Conservation (phyloP, 2,329 filamentous ascomycete genomes). For the Venturiaceae sp. region DNA sequence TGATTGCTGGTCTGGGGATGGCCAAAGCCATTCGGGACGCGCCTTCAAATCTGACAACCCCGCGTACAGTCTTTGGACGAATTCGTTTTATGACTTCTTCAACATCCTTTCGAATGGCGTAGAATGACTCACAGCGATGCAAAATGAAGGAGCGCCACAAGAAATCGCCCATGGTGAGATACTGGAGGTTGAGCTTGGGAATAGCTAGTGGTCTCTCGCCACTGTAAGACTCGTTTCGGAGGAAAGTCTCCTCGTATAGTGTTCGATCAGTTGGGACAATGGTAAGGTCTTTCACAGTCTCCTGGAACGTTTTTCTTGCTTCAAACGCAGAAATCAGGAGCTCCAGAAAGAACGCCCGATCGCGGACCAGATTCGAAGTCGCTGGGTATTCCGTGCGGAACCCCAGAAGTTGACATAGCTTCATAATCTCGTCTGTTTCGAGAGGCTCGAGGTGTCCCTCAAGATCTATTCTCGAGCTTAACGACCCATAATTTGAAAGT, state of each 20-base stretch:
- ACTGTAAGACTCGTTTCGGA: conserved; percentile 79
- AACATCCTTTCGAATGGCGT: conserved; percentile 84
- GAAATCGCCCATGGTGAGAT: conserved; percentile 90
- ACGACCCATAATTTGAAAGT: conserved; percentile 82
- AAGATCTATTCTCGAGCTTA: conserved; percentile 72
- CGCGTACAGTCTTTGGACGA: conserved; percentile 55
- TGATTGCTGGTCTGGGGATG: conserved; percentile 74
- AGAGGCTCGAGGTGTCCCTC: conserved; percentile 64
- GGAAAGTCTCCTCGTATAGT: conserved; percentile 69
- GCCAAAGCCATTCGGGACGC: conserved; percentile 88
- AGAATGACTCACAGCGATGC: conserved; percentile 86
- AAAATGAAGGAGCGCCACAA: conserved; percentile 90
- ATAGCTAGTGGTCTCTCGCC: conserved; percentile 80
- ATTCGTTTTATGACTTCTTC: conserved; percentile 73
- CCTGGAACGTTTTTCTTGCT: conserved; percentile 71
- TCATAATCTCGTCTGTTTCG: conserved; percentile 61
- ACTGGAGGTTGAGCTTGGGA: conserved; percentile 91
- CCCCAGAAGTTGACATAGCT: conserved; percentile 62
- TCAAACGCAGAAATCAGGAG: conserved; percentile 67
- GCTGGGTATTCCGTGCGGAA: conserved; percentile 76
- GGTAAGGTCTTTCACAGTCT: conserved; percentile 58
- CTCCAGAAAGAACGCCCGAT: conserved; percentile 59
- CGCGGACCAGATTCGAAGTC: conserved; percentile 51
- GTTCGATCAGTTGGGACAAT: conserved; percentile 75
- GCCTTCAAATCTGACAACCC: conserved; percentile 62